A percentile compares a stretch with the other conserved stretches of the same genome.
phyloP scores from a whole-genome alignment of 805 yeast genomes.

The Ogataea naganishii region DNA sequence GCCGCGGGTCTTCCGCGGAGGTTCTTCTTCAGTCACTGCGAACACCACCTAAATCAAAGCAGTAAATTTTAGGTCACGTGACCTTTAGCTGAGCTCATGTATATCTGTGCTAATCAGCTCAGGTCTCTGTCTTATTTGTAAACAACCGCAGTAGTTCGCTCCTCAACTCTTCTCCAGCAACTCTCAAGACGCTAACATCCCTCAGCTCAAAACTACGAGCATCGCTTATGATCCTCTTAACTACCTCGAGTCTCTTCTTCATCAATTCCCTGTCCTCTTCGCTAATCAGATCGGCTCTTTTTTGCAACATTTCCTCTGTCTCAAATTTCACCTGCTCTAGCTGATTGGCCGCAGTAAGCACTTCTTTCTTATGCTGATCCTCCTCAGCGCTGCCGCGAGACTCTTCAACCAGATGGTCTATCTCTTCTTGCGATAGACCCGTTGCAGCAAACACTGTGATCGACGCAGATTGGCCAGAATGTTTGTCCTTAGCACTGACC shows the following conservation, averaged over 20 bases:
- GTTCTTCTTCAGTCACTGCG: too few species aligned
- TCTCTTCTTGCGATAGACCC: slow-evolving; percentile 63
- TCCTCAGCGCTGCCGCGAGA: slow-evolving; percentile 53
- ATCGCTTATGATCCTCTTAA: slow-evolving; percentile 20
- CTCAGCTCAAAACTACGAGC: slow-evolving; percentile 21
- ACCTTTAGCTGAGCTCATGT: neutral
- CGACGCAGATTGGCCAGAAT: slow-evolving; percentile 69
- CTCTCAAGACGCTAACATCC: slow-evolving; percentile 19
- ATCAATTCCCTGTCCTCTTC: slow-evolving; percentile 8
- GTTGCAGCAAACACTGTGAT: slow-evolving; percentile 65
- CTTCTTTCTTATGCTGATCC: slow-evolving; percentile 51
- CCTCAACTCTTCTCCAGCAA: slow-evolving; percentile 26
- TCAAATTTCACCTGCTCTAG: slow-evolving; percentile 27
- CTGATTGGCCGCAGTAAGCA: slow-evolving; percentile 76
- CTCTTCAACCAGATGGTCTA: slow-evolving; percentile 52
- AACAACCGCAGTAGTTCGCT: slow-evolving; percentile 18
- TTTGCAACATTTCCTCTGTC: slow-evolving; percentile 25
- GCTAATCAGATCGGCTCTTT: too few species aligned
- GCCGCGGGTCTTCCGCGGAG: too few species aligned
- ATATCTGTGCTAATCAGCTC: neutral
- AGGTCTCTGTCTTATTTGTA: slow-evolving; percentile 3
- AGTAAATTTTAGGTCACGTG: neutral
- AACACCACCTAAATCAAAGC: too few species aligned
- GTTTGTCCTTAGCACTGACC: slow-evolving; percentile 73
- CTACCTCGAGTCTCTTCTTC: slow-evolving; percentile 13